Base-by-base conservation (phyloP, 441 rosid species). In the Populus tomentosa region DNA sequence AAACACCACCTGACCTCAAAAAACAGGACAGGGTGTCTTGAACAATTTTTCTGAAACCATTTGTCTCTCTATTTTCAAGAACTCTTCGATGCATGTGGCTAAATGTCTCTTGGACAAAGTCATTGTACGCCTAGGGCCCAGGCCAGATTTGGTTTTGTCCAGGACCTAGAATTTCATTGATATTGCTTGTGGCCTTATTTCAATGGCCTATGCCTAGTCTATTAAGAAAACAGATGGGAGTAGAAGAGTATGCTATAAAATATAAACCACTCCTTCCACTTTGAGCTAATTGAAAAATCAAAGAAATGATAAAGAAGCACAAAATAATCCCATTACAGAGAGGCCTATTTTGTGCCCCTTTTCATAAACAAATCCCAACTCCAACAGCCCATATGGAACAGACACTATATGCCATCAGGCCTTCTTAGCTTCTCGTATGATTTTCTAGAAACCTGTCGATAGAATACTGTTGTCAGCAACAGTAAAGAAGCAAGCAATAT, bases 401-500 rank as follows among this genome's bases (percentile, higher is more conserved):
- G 5, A 59, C 21, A 69, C 38, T 65, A 14, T 5, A 65, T 6
- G 1, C 32, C 82, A 69, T 66, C 75, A n/a, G 32, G 66, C 70
- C 42, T 65, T 59, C 79, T 74, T 80, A 83, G 77, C 79, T 80
- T 86, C 80, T 75, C 86, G 7, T 88, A 86, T 61, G 90, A 80
- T 77, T 87, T 88, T 77, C 86, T 85, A 40, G 81, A 77, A 65
- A 78, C 88, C 97, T 89, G 84, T 75, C 64, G 69, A 35, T 0
- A 67, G 28, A 46, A 40, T 42, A 5, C n/a, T 28, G 3, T n/a
- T 14, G 33, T 20, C 26, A 20, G 21, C 32, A 36, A 26, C 1
- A 21, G 28, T 33, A 35, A 64, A 80, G 35, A 1, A 10, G 59
- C 13, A 46, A 5, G n/a, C 21, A 50, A 59, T 6, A 10, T 8